A percentile compares a stretch with the other conserved stretches of the same genome.
Conservation (phyloP, 1,284 basidiomycete species). For the Pseudozyma tsukubaensis region DNA sequence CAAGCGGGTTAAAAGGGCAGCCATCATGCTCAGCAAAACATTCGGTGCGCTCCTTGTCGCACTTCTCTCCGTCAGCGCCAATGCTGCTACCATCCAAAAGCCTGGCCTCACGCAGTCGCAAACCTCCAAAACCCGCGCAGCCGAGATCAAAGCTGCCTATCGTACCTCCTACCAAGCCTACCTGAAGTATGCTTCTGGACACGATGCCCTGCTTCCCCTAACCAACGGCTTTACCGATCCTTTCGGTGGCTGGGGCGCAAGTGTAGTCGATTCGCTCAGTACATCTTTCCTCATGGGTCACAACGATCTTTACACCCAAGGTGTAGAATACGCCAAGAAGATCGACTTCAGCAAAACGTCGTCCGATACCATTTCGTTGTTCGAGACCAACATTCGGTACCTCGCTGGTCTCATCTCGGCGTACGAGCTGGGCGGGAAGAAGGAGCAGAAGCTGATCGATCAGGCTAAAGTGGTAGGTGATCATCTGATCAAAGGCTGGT, state of each 20-base stretch:
- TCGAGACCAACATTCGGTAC: conserved; percentile 64
- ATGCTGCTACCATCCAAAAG: conserved; percentile 33
- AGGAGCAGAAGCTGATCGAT: conserved; percentile 49
- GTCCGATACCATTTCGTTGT: conserved; percentile 44
- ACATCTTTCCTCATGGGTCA: conserved; percentile 62
- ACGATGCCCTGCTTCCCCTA: conserved; percentile 53
- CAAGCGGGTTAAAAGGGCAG: too few relatives aligned
- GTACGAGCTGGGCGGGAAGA: conserved; percentile 60
- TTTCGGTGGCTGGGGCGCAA: conserved; percentile 62
- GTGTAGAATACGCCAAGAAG: conserved; percentile 31
- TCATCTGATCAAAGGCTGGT: conserved; percentile 56
- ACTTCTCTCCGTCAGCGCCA: conserved; percentile 13
- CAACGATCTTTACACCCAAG: conserved; percentile 43
- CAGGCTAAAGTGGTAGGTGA: conserved; percentile 59
- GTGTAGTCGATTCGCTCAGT: conserved; percentile 57
- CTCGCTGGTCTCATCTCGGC: conserved; percentile 59
- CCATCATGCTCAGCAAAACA: conserved; percentile 24
- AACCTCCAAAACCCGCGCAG: conserved; percentile 36
- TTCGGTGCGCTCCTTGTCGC: conserved; percentile 20
- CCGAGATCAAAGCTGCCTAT: conserved; percentile 51
- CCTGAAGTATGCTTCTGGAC: conserved; percentile 46
- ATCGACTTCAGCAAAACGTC: conserved; percentile 56
- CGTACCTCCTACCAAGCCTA: conserved; percentile 48
- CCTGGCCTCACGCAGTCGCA: conserved; percentile 27
- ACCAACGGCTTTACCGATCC: conserved; percentile 37